phyloP scores from a whole-genome alignment of 2,329 filamentous ascomycete genomes.

The Fusarium kyushuense region DNA sequence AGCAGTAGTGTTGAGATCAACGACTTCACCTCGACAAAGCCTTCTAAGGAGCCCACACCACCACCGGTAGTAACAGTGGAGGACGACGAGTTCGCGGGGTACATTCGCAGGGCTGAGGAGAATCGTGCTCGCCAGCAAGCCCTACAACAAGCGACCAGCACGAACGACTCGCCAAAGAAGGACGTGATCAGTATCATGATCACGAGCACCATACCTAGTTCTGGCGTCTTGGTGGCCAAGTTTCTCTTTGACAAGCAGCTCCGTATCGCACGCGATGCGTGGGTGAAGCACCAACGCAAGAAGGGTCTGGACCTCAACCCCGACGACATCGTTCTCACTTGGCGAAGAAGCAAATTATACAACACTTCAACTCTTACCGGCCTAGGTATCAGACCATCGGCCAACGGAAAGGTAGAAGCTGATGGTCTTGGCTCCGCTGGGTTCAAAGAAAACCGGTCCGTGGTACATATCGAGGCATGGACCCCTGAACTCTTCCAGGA shows the following conservation, averaged over 20 bases:
- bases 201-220: conserved; percentile 71
- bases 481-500: conserved; percentile 71
- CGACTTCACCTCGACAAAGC: conserved; percentile 8
- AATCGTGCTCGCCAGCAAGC: conserved; percentile 49
- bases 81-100: conserved; percentile 60
- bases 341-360: conserved; percentile 79
- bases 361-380: conserved; percentile 78
- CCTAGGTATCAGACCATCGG: conserved; percentile 68
- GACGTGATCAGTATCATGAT: conserved; percentile 58
- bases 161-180: conserved; percentile 35
- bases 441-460: conserved; percentile 79
- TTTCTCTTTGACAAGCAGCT: conserved; percentile 76
- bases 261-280: conserved; percentile 74
- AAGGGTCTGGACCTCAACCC: conserved; percentile 52
- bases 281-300: conserved; percentile 72
- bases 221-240: conserved; percentile 65
- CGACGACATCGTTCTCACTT: conserved; percentile 79
- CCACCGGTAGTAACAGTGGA: conserved; percentile 19
- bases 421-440: conserved; percentile 56
- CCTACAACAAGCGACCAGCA: conserved; percentile 21
- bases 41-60: conserved; percentile 10
- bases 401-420: conserved; percentile 57
- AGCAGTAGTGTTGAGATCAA: conserved; percentile 34
- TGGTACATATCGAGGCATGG: conserved; percentile 82
- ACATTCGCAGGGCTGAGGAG: conserved; percentile 57